Conservation (phyloP, 148 eudicot genomes). For the Spergularia marina region DNA sequence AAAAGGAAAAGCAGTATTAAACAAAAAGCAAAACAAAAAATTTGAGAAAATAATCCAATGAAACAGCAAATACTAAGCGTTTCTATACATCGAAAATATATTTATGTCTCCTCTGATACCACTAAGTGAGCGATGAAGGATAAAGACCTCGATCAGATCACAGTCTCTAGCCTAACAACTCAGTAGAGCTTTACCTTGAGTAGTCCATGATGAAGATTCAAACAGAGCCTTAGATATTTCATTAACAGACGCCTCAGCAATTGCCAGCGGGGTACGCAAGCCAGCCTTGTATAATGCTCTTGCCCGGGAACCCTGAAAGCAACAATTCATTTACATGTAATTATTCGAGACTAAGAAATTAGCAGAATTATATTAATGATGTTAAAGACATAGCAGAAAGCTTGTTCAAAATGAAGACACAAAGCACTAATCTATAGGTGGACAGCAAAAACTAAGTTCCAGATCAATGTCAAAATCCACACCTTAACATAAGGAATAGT, state of each 20-base stretch:
- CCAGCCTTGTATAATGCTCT: slow-evolving; percentile 93
- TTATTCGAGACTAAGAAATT: background rate
- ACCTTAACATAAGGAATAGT: slow-evolving; percentile 91
- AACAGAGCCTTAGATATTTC: slow-evolving; percentile 89
- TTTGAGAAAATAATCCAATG: background rate
- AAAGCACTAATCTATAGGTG: background rate
- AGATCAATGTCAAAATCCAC: slow-evolving; percentile 15
- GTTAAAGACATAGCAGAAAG: slow-evolving; percentile 2
- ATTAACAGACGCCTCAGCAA: slow-evolving; percentile 81
- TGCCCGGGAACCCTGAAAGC: slow-evolving; percentile 85
- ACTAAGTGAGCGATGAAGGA: background rate
- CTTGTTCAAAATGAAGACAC: slow-evolving; percentile 1
- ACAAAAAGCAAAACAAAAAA: background rate
- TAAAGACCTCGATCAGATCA: background rate
- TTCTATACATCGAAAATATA: background rate
- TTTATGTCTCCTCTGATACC: background rate
- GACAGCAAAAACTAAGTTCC: background rate
- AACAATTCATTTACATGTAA: background rate
- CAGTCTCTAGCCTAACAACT: background rate
- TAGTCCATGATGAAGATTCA: slow-evolving; percentile 88
- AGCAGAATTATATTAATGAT: slow-evolving; percentile 1
- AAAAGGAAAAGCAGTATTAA: background rate
- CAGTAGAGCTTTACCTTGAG: slow-evolving; percentile 48
- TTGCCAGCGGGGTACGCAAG: slow-evolving; percentile 85
- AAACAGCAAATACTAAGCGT: background rate